Evolutionary conservation across 306 rosid genomes (phyloP), one percentile per base, ranked within the genome.

Genomic region (Cyclanthera cordifolia): DNA sequence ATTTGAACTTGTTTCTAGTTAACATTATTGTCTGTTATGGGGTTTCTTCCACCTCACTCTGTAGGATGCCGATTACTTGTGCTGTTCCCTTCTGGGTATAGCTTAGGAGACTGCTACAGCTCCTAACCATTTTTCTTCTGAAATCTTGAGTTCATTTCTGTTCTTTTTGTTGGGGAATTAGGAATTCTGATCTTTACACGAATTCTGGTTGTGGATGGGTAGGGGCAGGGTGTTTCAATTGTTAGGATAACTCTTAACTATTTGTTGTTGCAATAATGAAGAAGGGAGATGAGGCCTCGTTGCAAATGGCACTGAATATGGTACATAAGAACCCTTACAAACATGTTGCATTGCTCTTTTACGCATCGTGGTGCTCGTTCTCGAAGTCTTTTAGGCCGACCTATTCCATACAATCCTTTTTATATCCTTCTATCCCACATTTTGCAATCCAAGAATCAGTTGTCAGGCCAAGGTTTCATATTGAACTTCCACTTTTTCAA

Each of bases 301-400:
- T 94, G 71, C 97, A 85, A 76, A 86, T 78, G 86, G 97, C 96
- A 9, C 73, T 94, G 30, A 88, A 86, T 75, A 81, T 90, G 84
- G 92, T 94, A 76, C 89, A 90, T 80, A 86, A 75, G 74, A 86
- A 86, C 75, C 79, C 76, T 43, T 86, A 82, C 25, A 86, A 85
- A 43, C 90, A 94, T 53, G 96, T 88, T 27, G 96, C 95, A 14
- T 82, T 94, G 49, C 95, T 94, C 58, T 88, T 94, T 81, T 90
- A 90, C 59, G 97, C 99, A 5, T 85, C 97, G 2, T 90, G 99
- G 97, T 94, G 99, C 71, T 96, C 97, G 20, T 94, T 94, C 84
- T 94, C 97, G 16, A 73, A 80, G 84, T 77, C 78, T 32, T 94
- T 90, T 77, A 82, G 95, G 67, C 92, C 95, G 15, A 85, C 81